phyloP scores from a whole-genome alignment of 2,329 filamentous ascomycete genomes.

The Colletotrichum tamarilloi region DNA sequence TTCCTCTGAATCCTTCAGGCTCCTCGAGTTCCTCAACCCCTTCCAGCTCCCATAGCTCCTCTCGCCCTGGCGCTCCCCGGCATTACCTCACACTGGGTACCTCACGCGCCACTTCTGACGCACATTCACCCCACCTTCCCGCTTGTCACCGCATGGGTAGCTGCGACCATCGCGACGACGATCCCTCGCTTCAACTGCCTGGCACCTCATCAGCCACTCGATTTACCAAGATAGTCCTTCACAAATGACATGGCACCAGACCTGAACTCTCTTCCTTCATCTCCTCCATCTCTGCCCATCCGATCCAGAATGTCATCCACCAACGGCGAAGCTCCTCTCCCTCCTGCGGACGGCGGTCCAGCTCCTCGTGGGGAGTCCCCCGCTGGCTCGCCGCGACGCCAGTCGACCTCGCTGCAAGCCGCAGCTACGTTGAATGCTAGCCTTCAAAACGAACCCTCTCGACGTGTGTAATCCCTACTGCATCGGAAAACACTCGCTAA shows the following conservation, averaged over 20 bases:
- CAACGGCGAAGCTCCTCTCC: slow-evolving; percentile 31
- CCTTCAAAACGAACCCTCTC: slow-evolving; percentile 72
- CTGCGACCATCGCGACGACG: slow-evolving; percentile 15
- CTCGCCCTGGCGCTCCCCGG: neutral
- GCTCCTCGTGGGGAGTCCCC: slow-evolving; percentile 59
- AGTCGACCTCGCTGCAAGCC: slow-evolving; percentile 78
- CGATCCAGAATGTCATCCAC: slow-evolving; percentile 34
- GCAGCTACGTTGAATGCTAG: slow-evolving; percentile 83
- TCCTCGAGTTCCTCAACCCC: neutral
- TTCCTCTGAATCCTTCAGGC: neutral
- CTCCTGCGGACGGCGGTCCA: slow-evolving; percentile 13
- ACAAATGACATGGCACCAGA: slow-evolving; percentile 32
- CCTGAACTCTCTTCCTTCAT: slow-evolving; percentile 35
- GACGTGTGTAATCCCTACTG: slow-evolving; percentile 54
- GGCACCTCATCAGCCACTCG: neutral
- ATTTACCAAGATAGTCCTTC: neutral
- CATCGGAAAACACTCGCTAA: neutral
- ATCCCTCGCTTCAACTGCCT: slow-evolving; percentile 13
- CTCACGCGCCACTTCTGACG: slow-evolving; percentile 29
- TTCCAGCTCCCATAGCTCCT: neutral
- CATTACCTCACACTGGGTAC: slow-evolving; percentile 27
- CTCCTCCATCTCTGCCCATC: slow-evolving; percentile 16
- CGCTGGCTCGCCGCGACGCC: slow-evolving; percentile 71
- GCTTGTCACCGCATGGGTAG: slow-evolving; percentile 11
- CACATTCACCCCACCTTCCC: slow-evolving; percentile 30